phyloP scores from a whole-genome alignment of 2,329 filamentous ascomycete genomes.

The Plectosphaerella plurivora region DNA sequence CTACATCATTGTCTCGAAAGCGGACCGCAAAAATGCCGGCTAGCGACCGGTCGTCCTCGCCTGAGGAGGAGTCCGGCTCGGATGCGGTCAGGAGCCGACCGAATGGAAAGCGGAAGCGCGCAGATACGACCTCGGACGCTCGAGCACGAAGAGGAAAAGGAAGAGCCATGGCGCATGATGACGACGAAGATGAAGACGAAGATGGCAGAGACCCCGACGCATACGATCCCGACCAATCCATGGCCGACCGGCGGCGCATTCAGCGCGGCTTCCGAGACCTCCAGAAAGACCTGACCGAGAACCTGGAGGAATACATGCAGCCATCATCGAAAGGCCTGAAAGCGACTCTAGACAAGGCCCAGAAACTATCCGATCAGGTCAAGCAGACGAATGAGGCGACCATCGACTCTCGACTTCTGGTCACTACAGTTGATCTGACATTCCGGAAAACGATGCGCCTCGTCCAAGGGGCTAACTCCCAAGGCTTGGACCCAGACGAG shows the following conservation, averaged over 20 bases:
- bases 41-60: too few relatives aligned
- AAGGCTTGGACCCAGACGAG: conserved; percentile 83
- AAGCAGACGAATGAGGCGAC: conserved; percentile 88
- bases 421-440: conserved; percentile 74
- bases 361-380: conserved; percentile 62
- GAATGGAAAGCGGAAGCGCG: conserved; percentile 11
- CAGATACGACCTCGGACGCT: conserved; percentile 1
- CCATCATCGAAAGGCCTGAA: conserved; percentile 60
- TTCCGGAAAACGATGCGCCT: conserved; percentile 74
- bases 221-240: conserved; percentile 81
- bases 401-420: conserved; percentile 82
- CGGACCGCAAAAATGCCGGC: too few relatives aligned
- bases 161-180: conserved; percentile 5
- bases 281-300: conserved; percentile 56
- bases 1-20: too few relatives aligned
- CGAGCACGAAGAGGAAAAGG: conserved; percentile 11
- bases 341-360: conserved; percentile 61
- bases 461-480: conserved; percentile 65
- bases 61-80: too few relatives aligned
- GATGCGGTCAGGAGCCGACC: neutral
- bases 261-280: conserved; percentile 68
- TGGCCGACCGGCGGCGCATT: conserved; percentile 66
- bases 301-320: conserved; percentile 68
- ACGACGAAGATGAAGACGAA: conserved; percentile 12
- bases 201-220: conserved; percentile 28